A percentile compares a stretch with the other conserved stretches of the same genome.
These are phyloP conservation scores for Kodamaea restingae DNA, from an alignment of 805 yeast species.

Conservation along the genomic window DNA sequence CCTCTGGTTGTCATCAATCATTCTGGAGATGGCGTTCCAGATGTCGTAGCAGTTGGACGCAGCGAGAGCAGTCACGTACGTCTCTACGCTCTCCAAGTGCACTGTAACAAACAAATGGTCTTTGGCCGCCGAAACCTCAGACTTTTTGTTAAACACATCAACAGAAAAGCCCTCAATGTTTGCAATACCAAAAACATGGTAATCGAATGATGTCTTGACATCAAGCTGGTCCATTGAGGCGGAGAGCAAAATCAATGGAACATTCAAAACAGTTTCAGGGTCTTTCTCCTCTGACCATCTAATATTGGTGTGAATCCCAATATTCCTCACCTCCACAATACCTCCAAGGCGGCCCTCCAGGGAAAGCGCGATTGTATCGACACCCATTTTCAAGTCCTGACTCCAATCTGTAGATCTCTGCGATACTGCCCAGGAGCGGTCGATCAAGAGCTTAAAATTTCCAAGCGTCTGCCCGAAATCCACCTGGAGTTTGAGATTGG, in stretches of 20 bases:
- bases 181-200: constrained; percentile 74
- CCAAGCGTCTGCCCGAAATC: constrained; percentile 88
- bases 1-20: constrained; percentile 65
- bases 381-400: constrained; percentile 62
- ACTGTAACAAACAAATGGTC: constrained; percentile 59
- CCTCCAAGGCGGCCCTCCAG: constrained; percentile 86
- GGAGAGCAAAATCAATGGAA: constrained; percentile 67
- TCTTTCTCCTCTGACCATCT: constrained; percentile 52
- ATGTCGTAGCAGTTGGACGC: constrained; percentile 82
- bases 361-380: constrained; percentile 46
- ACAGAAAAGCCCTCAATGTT: constrained; percentile 45
- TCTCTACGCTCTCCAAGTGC: constrained; percentile 48
- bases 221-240: constrained; percentile 54
- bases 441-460: constrained; percentile 48
- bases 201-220: constrained; percentile 71
- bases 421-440: constrained; percentile 64
- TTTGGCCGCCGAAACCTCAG: constrained; percentile 40
- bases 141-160: constrained; percentile 67
- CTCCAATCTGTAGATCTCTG: constrained; percentile 65
- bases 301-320: constrained; percentile 60
- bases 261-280: constrained; percentile 27
- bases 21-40: constrained; percentile 61
- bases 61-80: constrained; percentile 77
- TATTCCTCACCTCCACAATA: constrained; percentile 42
- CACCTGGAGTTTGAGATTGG: constrained; percentile 50